Evolutionary conservation across 768 basidiomycete species (phyloP).

Genomic region (Heimioporus sp.): DNA sequence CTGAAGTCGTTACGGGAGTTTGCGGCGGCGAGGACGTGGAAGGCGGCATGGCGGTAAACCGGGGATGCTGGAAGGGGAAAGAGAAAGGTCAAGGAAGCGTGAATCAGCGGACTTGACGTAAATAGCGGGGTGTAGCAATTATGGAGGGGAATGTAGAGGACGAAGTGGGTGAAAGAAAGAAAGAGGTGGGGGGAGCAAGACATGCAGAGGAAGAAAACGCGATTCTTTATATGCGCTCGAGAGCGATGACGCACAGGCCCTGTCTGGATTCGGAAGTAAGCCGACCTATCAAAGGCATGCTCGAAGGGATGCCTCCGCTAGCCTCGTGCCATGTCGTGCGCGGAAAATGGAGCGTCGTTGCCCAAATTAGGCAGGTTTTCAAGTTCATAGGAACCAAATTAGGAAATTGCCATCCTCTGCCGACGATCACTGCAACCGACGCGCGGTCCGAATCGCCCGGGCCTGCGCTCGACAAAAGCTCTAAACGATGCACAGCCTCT

Average conservation of each 20-base stretch:
- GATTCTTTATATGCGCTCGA: constrained; percentile 24
- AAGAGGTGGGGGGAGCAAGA: constrained; percentile 7
- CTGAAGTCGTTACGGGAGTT: constrained; percentile 18
- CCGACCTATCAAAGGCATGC: constrained; percentile 19
- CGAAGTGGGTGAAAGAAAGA: constrained; percentile 16
- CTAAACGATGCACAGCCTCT: no score
- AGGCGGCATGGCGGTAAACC: constrained; percentile 28
- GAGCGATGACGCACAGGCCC: constrained; percentile 30
- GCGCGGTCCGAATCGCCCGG: not conserved
- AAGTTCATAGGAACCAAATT: constrained; percentile 24
- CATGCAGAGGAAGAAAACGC: constrained; percentile 5
- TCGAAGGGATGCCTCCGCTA: constrained; percentile 23
- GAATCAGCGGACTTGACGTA: constrained; percentile 19
- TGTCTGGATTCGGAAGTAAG: constrained; percentile 16
- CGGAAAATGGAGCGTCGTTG: constrained; percentile 5
- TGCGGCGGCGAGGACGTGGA: constrained; percentile 26
- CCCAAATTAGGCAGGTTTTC: constrained; percentile 26
- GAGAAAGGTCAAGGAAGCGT: constrained; percentile 10
- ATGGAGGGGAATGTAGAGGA: constrained; percentile 8
- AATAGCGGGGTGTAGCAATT: constrained; percentile 14
- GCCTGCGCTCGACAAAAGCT: no score
- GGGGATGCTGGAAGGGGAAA: constrained; percentile 14
- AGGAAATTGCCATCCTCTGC: constrained; percentile 15
- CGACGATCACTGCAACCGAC: constrained; percentile 11
- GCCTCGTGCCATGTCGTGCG: constrained; percentile 9